Evolutionary conservation across 2,329 filamentous ascomycete genomes (phyloP).

Genomic region (Cordyceps cateniannulata): DNA sequence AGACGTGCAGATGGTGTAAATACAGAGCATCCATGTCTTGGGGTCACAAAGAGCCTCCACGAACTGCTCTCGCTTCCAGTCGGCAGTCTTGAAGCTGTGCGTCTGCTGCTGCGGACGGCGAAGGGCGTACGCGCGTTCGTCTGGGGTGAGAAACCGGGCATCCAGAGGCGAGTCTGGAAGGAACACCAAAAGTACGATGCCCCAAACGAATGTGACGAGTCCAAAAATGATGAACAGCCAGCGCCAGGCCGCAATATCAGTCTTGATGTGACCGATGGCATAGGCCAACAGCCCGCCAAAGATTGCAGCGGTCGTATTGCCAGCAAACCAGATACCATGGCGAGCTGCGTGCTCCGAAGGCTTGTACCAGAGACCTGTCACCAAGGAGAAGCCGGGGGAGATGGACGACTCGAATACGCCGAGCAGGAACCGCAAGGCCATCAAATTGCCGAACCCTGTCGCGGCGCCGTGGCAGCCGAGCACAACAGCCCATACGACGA

Average conservation of each 20-base stretch:
- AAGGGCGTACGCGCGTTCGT: background rate
- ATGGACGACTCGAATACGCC: slow-evolving; percentile 26
- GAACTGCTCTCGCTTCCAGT: slow-evolving; percentile 39
- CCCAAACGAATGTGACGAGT: slow-evolving; percentile 1
- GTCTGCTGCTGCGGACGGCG: slow-evolving; percentile 7
- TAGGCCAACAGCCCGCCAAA: slow-evolving; percentile 21
- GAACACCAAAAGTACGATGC: slow-evolving; percentile 10
- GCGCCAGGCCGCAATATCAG: background rate
- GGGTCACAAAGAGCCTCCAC: slow-evolving; percentile 41
- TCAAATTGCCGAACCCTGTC: slow-evolving; percentile 24
- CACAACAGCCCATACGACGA: slow-evolving; percentile 27
- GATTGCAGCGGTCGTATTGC: slow-evolving; percentile 20
- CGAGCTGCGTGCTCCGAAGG: slow-evolving; percentile 22
- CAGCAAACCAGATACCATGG: slow-evolving; percentile 23
- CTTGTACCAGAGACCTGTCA: slow-evolving; percentile 30
- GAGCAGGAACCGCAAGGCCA: slow-evolving; percentile 25
- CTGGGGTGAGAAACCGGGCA: background rate
- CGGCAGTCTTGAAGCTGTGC: slow-evolving; percentile 34
- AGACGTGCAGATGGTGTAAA: slow-evolving; percentile 51
- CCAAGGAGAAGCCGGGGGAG: slow-evolving; percentile 23
- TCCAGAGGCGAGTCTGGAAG: slow-evolving; percentile 18
- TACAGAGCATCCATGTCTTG: slow-evolving; percentile 52
- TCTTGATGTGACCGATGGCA: slow-evolving; percentile 19
- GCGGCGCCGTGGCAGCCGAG: slow-evolving; percentile 35
- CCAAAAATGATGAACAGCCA: background rate